These are phyloP conservation scores for Pythium aquatile DNA, from an alignment of 352 stramenopile species.

Conservation along the genomic window DNA sequence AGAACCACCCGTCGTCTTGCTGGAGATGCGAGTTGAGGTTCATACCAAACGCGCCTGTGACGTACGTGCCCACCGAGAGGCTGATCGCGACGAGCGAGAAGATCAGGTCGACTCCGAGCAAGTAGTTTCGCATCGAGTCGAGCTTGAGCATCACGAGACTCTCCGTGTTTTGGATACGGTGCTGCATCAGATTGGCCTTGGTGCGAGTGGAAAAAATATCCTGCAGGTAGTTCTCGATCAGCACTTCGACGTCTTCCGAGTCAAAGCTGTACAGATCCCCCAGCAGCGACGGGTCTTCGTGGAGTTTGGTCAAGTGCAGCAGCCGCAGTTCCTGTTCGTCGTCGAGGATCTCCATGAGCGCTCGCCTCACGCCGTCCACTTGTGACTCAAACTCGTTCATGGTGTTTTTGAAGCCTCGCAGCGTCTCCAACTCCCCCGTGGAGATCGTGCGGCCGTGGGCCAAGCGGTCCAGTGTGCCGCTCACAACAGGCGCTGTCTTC, in stretches of 20 bases:
- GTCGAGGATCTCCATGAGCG: constrained; percentile 65
- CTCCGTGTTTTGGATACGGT: constrained; percentile 76
- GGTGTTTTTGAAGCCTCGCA: constrained; percentile 66
- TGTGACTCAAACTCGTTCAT: constrained; percentile 74
- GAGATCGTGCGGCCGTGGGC: constrained; percentile 41
- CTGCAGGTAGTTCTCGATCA: constrained; percentile 77
- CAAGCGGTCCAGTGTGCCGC: constrained; percentile 43
- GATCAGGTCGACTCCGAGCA: constrained; percentile 66
- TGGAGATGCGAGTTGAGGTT: constrained; percentile 62
- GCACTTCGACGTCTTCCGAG: constrained; percentile 66
- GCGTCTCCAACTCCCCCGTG: constrained; percentile 48
- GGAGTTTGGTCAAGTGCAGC: constrained; percentile 65
- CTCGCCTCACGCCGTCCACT: constrained; percentile 52
- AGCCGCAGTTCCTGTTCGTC: constrained; percentile 68
- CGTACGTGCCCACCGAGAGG: constrained; percentile 59
- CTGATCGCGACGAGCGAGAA: constrained; percentile 67
- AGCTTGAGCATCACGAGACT: constrained; percentile 76
- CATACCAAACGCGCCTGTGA: constrained; percentile 70
- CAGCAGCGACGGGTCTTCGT: constrained; percentile 52
- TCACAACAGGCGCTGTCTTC: constrained; percentile 37
- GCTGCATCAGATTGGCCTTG: constrained; percentile 61
- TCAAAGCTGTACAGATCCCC: constrained; percentile 62
- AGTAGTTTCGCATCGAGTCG: constrained; percentile 77
- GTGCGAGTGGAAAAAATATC: constrained; percentile 79
- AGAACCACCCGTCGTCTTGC: constrained; percentile 50